Evolutionary conservation across 2,329 filamentous ascomycete genomes (phyloP).

Genomic region (Elsinoe necatrix): DNA sequence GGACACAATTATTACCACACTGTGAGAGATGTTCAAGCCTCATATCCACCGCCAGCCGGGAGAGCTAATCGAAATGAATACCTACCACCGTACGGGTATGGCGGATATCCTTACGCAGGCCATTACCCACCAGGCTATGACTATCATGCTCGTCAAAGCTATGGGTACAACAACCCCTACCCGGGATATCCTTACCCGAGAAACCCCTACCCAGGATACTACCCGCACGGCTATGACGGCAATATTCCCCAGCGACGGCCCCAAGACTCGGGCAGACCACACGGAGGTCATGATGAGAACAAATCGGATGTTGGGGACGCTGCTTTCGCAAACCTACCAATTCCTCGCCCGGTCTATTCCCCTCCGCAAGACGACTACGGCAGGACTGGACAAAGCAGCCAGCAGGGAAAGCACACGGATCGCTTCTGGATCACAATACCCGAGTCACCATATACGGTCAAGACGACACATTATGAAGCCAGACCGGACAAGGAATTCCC

Average conservation of each 20-base stretch:
- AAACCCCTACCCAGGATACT: too few relatives aligned
- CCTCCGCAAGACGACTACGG: not conserved
- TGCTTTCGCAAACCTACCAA: not conserved
- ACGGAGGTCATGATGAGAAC: not conserved
- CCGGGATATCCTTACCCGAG: too few relatives aligned
- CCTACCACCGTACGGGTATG: too few relatives aligned
- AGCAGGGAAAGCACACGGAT: not conserved
- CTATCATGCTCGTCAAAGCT: not conserved
- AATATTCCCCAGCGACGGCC: not conserved
- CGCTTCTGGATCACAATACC: conserved; percentile 18
- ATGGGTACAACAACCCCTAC: not conserved
- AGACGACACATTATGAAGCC: not conserved
- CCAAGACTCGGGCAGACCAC: too few relatives aligned
- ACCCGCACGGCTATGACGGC: too few relatives aligned
- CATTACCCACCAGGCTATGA: too few relatives aligned
- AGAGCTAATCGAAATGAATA: not conserved
- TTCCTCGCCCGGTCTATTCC: not conserved
- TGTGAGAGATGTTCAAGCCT: not conserved
- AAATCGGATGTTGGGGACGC: not conserved
- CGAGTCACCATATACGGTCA: conserved; percentile 18
- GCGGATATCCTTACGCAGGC: too few relatives aligned
- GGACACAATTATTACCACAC: conserved; percentile 6
- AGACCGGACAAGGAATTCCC: conserved; percentile 3
- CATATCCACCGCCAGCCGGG: not conserved
- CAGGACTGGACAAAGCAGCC: not conserved